Evolutionary conservation across 305 asterid species (phyloP), one percentile per base, ranked within the genome.

Genomic region (Solanum chacoense): DNA sequence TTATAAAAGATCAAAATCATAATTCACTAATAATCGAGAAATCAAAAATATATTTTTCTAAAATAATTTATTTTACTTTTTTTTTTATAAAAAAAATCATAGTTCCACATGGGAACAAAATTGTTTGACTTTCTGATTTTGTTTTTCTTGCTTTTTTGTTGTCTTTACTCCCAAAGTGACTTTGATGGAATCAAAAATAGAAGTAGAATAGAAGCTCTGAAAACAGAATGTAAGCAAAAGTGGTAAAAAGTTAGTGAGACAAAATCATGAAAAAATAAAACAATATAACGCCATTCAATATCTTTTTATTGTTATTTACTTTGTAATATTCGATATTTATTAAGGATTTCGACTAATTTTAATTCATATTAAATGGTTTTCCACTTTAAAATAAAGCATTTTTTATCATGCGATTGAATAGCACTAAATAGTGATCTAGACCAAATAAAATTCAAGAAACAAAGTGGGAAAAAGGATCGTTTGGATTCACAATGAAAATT

Each of bases 191-290:
- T 86, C 90, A 55, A 90, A 36, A 84, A 81, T 83, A 85, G 88
- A 90, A 88, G 77, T 35, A 89, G 91, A 93, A 90, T 90, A 79
- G 95, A 93, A 92, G 90, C 91, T 87, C 85, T 89, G 92, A 87
- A 88, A 90, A 85, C 31, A 91, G 95, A 94, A 93, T 93, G 92
- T 91, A 93, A 91, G 86, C 92, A 90, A 90, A 92, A 87, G 36
- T 85, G 36, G 73, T 76, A 85, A 65, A 80, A 55, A 88, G 84
- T 34, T 73, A 73, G 88, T 20, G 40, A 69, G 24, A 31, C 35
- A 73, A 20, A 42, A 67, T 75, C 65, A 69, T 80, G 88, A 89
- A 83, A 35, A 73, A 86, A 24, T 26, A 45, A 28, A 40, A 29
- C 8, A 42, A 45, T 42, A 9, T 31, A 20, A 83, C 22, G 18